Conservation (phyloP, 805 yeast species). For the Peterozyma toletana region DNA sequence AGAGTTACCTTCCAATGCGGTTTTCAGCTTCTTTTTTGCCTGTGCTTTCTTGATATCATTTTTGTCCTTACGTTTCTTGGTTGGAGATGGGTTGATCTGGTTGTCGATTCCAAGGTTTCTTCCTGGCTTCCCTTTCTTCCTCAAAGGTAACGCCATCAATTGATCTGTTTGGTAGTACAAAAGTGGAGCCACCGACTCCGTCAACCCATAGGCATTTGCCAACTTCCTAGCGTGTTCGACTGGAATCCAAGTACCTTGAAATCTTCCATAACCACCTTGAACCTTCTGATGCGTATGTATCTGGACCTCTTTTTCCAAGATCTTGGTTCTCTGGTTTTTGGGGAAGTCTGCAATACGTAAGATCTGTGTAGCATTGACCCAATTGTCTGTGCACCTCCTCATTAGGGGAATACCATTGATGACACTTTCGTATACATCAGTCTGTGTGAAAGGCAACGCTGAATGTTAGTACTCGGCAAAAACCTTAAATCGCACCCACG, state of each 20-base stretch:
- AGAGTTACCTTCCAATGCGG: conserved; percentile 10
- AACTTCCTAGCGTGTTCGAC: conserved; percentile 54
- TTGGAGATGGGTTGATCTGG: conserved; percentile 25
- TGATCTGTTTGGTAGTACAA: conserved; percentile 42
- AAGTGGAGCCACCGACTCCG: conserved; percentile 44
- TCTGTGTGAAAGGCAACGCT: conserved; percentile 10
- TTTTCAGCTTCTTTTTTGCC: conserved; percentile 2
- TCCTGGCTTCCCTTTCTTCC: conserved; percentile 29
- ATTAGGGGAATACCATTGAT: conserved; percentile 71
- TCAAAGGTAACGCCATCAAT: conserved; percentile 32
- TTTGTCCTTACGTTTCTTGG: conserved; percentile 8
- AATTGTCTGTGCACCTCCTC: conserved; percentile 86
- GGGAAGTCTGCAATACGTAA: conserved; percentile 72
- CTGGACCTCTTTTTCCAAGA: conserved; percentile 70
- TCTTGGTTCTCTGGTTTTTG: conserved; percentile 71
- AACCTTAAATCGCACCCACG: neutral
- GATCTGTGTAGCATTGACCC: conserved; percentile 89
- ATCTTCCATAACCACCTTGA: conserved; percentile 81
- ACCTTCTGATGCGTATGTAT: conserved; percentile 62
- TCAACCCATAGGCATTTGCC: conserved; percentile 43
- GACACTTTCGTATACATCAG: conserved; percentile 54
- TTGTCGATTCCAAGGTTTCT: conserved; percentile 17
- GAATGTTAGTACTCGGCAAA: neutral
- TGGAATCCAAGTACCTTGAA: conserved; percentile 87
- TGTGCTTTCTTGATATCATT: conserved; percentile 6